A percentile compares a stretch with the other conserved stretches of the same genome.
Conservation (phyloP, 768 basidiomycete species). For the Leccinellum albellum region DNA sequence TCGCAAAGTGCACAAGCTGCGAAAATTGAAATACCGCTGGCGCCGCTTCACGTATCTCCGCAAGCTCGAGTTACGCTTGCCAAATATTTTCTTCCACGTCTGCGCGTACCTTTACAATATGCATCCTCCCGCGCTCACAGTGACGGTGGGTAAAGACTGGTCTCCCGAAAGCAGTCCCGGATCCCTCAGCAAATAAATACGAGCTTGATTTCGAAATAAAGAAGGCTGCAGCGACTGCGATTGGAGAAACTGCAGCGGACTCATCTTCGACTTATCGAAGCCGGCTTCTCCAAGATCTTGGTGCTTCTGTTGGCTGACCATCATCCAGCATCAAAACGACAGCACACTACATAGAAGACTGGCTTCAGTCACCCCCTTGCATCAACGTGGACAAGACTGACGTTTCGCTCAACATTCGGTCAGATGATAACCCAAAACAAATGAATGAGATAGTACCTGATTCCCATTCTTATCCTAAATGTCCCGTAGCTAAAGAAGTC, state of each 20-base stretch:
- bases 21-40: neutral
- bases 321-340: neutral
- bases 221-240: neutral
- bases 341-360: neutral
- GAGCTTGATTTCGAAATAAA: neutral
- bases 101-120: neutral
- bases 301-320: neutral
- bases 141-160: neutral
- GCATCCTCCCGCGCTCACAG: neutral
- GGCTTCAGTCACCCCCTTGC: neutral
- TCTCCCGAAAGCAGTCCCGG: neutral
- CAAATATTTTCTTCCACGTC: neutral
- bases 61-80: neutral
- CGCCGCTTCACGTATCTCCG: neutral
- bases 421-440: neutral
- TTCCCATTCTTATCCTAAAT: neutral
- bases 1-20: neutral
- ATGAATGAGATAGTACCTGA: neutral
- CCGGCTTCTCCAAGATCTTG: neutral
- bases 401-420: neutral
- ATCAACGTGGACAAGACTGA: neutral
- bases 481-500: neutral
- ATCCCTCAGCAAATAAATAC: neutral
- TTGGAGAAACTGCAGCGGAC: no score
- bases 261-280: neutral